Conservation (phyloP, 768 basidiomycete species). For the Lactifluus subvellereus region DNA sequence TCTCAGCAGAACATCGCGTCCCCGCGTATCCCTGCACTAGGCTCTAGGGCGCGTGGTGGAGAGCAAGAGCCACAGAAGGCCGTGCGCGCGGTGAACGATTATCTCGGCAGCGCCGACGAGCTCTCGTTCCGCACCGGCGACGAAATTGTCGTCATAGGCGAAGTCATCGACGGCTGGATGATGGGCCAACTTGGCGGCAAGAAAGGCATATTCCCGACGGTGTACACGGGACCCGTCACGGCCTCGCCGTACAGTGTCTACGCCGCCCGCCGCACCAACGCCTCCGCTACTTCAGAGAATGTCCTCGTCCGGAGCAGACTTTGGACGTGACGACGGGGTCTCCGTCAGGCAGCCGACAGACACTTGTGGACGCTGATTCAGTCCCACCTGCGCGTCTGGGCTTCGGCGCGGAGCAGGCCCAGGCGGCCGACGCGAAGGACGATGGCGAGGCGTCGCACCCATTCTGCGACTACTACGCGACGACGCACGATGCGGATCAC, state of each 20-base stretch:
- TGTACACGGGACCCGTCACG: no score
- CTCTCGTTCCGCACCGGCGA: conserved; percentile 69
- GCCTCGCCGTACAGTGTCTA: no score
- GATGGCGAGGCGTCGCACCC: conserved; percentile 44
- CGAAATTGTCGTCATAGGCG: conserved; percentile 56
- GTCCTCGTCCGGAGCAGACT: background rate
- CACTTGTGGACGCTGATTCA: conserved; percentile 25
- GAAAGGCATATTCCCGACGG: conserved; percentile 27
- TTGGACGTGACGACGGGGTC: conserved; percentile 7
- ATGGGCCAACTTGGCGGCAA: conserved; percentile 68
- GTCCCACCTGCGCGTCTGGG: conserved; percentile 45
- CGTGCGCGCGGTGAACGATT: conserved; percentile 44
- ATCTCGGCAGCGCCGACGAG: conserved; percentile 70
- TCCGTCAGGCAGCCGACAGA: background rate
- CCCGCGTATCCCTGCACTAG: conserved; percentile 13
- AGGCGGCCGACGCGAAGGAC: background rate
- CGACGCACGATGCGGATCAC: conserved; percentile 26
- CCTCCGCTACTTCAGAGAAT: background rate
- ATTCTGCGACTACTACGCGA: conserved; percentile 40
- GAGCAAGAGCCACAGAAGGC: conserved; percentile 20
- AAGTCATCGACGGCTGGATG: conserved; percentile 56
- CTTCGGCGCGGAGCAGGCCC: conserved; percentile 22
- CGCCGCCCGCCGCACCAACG: conserved; percentile 15
- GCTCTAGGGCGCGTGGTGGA: conserved; percentile 34
- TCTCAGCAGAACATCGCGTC: conserved; percentile 5